These are phyloP conservation scores for Endocalyx cinctus DNA, from an alignment of 2,329 filamentous ascomycete species.

Conservation along the genomic window DNA sequence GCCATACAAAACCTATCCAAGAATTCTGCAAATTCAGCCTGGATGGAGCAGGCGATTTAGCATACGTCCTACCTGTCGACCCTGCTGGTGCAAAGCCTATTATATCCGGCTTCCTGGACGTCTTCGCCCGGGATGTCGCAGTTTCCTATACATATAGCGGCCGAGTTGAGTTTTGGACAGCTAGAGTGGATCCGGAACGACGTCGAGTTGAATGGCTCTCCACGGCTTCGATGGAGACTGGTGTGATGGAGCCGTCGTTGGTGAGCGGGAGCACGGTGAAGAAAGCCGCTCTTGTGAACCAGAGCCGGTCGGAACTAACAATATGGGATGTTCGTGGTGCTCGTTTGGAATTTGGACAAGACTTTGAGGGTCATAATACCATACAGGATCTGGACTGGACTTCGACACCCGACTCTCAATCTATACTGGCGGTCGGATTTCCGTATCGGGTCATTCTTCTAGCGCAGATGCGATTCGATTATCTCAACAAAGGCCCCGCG, in stretches of 20 bases:
- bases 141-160: slow-evolving; percentile 77
- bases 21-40: slow-evolving; percentile 72
- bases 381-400: slow-evolving; percentile 93
- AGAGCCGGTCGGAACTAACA: slow-evolving; percentile 67
- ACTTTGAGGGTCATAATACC: slow-evolving; percentile 66
- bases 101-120: slow-evolving; percentile 74
- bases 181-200: slow-evolving; percentile 60
- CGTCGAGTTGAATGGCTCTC: slow-evolving; percentile 72
- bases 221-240: slow-evolving; percentile 77
- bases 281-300: slow-evolving; percentile 79
- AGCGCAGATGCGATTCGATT: slow-evolving; percentile 86
- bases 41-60: slow-evolving; percentile 52
- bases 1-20: slow-evolving; percentile 38
- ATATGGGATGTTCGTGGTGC: slow-evolving; percentile 87
- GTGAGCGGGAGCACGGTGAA: slow-evolving; percentile 83
- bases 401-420: slow-evolving; percentile 82
- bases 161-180: slow-evolving; percentile 79
- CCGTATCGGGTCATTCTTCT: slow-evolving; percentile 78
- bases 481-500: slow-evolving; percentile 80
- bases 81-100: slow-evolving; percentile 71
- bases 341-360: slow-evolving; percentile 75
- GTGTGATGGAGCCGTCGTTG: slow-evolving; percentile 65
- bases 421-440: slow-evolving; percentile 88
- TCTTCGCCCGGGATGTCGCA: slow-evolving; percentile 80
- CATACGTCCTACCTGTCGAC: slow-evolving; percentile 75